Evolutionary conservation across 345 rosid genomes (phyloP).

Genomic region (Syzygium aromaticum): DNA sequence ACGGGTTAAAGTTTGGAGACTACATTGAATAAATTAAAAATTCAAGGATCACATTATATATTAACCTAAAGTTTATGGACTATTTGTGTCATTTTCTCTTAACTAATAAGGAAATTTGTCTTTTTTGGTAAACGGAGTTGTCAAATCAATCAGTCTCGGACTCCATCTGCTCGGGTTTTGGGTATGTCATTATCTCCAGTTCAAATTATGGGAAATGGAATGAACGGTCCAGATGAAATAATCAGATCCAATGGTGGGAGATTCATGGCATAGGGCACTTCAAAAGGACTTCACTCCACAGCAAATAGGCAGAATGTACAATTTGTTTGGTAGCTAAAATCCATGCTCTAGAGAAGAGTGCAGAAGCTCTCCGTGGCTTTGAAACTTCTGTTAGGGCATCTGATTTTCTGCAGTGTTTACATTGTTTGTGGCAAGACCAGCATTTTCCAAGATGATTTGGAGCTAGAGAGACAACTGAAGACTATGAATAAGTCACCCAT

Average conservation of each 20-base stretch:
- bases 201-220: neutral
- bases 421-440: neutral
- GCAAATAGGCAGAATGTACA: neutral
- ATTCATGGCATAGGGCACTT: neutral
- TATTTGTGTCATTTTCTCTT: too few relatives aligned
- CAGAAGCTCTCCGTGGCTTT: neutral
- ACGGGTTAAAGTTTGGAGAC: too few relatives aligned
- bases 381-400: neutral
- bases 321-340: neutral
- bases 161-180: neutral
- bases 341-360: neutral
- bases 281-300: neutral
- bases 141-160: neutral
- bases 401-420: neutral
- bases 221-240: neutral
- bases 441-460: neutral
- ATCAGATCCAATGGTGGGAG: neutral
- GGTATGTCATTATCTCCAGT: too few relatives aligned
- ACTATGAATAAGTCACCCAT: neutral
- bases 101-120: neutral
- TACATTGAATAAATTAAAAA: too few relatives aligned
- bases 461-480: neutral
- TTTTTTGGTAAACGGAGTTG: neutral
- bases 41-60: too few relatives aligned
- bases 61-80: too few relatives aligned